phyloP scores from a whole-genome alignment of 2,329 filamentous ascomycete species.

The Blastomyces parvus region DNA sequence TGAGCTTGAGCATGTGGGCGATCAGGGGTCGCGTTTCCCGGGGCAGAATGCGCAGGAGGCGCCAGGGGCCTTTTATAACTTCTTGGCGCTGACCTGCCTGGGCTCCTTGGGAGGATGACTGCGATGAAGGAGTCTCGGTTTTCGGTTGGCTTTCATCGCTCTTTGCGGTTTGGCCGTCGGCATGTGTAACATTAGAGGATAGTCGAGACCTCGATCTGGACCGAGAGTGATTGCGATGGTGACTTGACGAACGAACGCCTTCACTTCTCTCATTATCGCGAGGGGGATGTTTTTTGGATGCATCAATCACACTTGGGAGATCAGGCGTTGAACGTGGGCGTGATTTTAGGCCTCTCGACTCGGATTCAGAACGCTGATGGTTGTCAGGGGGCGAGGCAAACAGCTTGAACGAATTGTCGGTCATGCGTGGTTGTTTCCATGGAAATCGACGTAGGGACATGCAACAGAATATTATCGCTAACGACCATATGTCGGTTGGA shows the following conservation, averaged over 20 bases:
- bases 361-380: conserved; percentile 53
- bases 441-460: conserved; percentile 94
- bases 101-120: conserved; percentile 12
- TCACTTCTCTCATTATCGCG: conserved; percentile 12
- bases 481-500: conserved; percentile 92
- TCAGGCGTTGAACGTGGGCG: conserved; percentile 30
- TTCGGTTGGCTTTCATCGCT: not conserved
- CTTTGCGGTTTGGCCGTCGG: not conserved
- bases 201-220: not conserved
- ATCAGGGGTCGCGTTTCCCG: conserved; percentile 85
- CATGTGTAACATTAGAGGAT: not conserved
- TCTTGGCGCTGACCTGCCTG: conserved; percentile 44
- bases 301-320: conserved; percentile 21
- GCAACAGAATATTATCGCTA: conserved; percentile 98
- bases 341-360: conserved; percentile 26
- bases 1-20: conserved; percentile 81
- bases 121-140: conserved; percentile 7
- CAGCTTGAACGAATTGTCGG: conserved; percentile 89
- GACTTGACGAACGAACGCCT: conserved; percentile 2
- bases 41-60: conserved; percentile 75
- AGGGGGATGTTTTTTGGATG: conserved; percentile 5
- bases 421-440: conserved; percentile 87
- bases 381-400: conserved; percentile 65
- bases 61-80: conserved; percentile 85
- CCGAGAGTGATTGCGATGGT: conserved; percentile 3